Conservation (phyloP, 345 rosid species). For the Laguncularia racemosa region DNA sequence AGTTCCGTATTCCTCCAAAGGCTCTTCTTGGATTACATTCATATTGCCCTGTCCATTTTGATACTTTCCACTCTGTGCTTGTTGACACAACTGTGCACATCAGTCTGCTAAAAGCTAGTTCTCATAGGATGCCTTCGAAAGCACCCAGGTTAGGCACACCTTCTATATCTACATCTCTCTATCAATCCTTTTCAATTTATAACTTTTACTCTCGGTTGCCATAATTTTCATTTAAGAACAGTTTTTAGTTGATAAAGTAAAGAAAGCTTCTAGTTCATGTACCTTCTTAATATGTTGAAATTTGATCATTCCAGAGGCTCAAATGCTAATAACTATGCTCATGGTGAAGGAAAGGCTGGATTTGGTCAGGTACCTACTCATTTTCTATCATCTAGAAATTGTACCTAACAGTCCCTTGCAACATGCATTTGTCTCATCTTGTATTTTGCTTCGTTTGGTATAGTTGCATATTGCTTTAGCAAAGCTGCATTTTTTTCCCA, state of each 20-base stretch:
- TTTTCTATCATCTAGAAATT: conserved; percentile 2
- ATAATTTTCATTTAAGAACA: neutral
- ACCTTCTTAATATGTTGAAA: conserved; percentile 3
- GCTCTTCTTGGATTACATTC: conserved; percentile 93
- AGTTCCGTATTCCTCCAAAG: conserved; percentile 85
- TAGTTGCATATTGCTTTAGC: too few relatives aligned
- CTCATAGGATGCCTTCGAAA: conserved; percentile 27
- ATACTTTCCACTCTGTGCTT: conserved; percentile 73
- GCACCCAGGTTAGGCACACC: conserved; percentile 55
- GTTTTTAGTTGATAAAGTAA: neutral
- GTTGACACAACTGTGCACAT: conserved; percentile 77
- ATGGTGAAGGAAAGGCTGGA: conserved; percentile 33
- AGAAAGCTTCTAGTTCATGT: neutral
- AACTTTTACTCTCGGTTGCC: neutral
- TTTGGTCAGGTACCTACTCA: conserved; percentile 44
- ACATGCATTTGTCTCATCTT: neutral
- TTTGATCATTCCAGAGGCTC: conserved; percentile 39
- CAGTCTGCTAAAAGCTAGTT: conserved; percentile 54
- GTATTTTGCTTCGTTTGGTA: neutral
- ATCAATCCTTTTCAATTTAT: neutral
- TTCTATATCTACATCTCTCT: neutral
- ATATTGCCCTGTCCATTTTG: conserved; percentile 90
- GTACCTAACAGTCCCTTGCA: neutral
- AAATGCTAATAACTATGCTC: conserved; percentile 20
- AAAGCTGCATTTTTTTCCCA: too few relatives aligned